A percentile compares a stretch with the other conserved stretches of the same genome.
These are phyloP conservation scores for Saccharomycopsis phalli DNA, from an alignment of 1,139 yeast species.

Conservation along the genomic window DNA sequence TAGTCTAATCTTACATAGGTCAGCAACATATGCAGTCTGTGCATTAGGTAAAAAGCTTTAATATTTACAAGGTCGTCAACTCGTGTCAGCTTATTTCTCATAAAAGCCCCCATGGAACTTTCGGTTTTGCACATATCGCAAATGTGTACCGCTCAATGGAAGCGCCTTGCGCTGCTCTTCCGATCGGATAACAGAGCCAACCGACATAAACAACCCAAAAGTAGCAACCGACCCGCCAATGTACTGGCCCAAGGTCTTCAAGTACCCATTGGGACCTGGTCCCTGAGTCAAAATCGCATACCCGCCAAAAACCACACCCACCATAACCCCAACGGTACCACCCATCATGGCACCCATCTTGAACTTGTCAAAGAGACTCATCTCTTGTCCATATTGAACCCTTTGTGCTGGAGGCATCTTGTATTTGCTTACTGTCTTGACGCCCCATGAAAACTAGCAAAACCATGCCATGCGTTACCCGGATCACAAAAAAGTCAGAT, in stretches of 20 bases:
- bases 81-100: background rate
- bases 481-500: background rate
- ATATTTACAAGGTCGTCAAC: background rate
- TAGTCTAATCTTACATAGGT: background rate
- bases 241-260: slow-evolving; percentile 94
- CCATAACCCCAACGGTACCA: slow-evolving; percentile 89
- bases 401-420: slow-evolving; percentile 82
- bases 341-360: slow-evolving; percentile 99
- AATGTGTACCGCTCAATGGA: background rate
- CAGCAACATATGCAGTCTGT: too few relatives aligned
- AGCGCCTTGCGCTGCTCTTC: slow-evolving; percentile 30
- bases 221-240: slow-evolving; percentile 96
- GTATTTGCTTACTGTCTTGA: background rate
- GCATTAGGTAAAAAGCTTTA: background rate
- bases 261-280: slow-evolving; percentile 96
- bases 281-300: slow-evolving; percentile 87
- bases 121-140: slow-evolving; percentile 1
- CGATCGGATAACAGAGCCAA: slow-evolving; percentile 88
- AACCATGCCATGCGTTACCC: too few relatives aligned
- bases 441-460: background rate
- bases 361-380: slow-evolving; percentile 87
- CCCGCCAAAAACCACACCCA: slow-evolving; percentile 92
- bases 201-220: slow-evolving; percentile 91
- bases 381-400: slow-evolving; percentile 61
- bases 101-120: background rate